Conservation (phyloP, 768 basidiomycete species). For the Mycena leptocephala region DNA sequence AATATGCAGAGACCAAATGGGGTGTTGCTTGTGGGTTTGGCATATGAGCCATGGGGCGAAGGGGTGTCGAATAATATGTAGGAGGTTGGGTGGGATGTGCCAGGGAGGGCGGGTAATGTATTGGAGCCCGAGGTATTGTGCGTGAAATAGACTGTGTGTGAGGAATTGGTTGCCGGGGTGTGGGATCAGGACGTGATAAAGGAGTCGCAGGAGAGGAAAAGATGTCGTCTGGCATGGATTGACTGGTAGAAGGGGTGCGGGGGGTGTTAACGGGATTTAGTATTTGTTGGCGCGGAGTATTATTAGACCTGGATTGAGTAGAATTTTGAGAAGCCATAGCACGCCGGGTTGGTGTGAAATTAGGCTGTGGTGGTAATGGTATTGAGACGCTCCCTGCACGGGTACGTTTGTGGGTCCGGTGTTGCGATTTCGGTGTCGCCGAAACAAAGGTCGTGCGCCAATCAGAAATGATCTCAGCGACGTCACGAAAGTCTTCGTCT, state of each 20-base stretch:
- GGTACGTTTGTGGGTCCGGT: neutral
- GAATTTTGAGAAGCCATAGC: neutral
- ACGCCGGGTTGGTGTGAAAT: neutral
- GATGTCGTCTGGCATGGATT: neutral
- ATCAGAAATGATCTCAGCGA: constrained; percentile 9
- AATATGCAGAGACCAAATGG: neutral
- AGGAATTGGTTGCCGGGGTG: neutral
- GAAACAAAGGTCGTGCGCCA: neutral
- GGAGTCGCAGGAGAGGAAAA: neutral
- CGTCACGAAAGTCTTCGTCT: constrained; percentile 13
- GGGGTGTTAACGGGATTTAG: too few species aligned
- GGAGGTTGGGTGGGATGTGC: too few species aligned
- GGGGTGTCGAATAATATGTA: neutral
- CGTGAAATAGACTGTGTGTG: neutral
- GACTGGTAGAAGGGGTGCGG: neutral
- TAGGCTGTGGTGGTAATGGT: neutral
- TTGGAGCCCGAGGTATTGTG: neutral
- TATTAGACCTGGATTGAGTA: too few species aligned
- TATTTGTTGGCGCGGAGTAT: too few species aligned
- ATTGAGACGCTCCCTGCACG: neutral
- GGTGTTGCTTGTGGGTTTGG: neutral
- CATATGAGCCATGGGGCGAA: neutral
- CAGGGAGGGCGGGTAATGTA: neutral
- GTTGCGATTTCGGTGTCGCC: neutral
- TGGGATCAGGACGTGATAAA: neutral